phyloP scores from a whole-genome alignment of 306 rosid genomes.

The Cucurbita pepo region DNA sequence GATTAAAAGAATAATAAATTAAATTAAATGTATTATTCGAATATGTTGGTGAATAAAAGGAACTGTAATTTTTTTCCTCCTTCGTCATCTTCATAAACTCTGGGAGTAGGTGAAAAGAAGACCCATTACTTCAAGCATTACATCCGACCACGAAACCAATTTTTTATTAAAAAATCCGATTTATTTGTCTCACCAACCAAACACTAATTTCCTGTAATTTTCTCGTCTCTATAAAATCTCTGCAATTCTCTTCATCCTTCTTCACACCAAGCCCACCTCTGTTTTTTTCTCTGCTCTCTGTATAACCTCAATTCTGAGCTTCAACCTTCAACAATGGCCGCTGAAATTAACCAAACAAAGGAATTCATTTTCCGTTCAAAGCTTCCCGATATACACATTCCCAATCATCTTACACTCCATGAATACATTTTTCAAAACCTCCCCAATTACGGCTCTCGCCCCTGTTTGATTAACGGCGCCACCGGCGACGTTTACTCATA shows the following conservation, averaged over 20 bases:
- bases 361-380: slow-evolving; percentile 46
- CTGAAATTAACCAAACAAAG: slow-evolving; percentile 2
- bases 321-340: background rate
- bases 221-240: background rate
- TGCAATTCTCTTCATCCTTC: background rate
- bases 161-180: no score
- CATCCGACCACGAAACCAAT: no score
- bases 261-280: background rate
- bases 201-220: background rate
- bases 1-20: no score
- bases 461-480: slow-evolving; percentile 54
- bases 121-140: no score
- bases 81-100: no score
- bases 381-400: slow-evolving; percentile 65
- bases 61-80: no score
- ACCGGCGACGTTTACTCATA: slow-evolving; percentile 35
- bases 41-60: no score
- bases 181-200: background rate
- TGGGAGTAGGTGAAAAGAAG: no score
- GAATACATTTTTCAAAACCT: slow-evolving; percentile 33
- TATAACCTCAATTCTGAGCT: background rate
- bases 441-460: slow-evolving; percentile 17
- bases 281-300: background rate
- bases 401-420: slow-evolving; percentile 57
- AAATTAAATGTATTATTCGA: no score